Evolutionary conservation across 805 yeast genomes (phyloP), one percentile per base, ranked within the genome.

Genomic region (Schizosaccharomyces pombe): DNA sequence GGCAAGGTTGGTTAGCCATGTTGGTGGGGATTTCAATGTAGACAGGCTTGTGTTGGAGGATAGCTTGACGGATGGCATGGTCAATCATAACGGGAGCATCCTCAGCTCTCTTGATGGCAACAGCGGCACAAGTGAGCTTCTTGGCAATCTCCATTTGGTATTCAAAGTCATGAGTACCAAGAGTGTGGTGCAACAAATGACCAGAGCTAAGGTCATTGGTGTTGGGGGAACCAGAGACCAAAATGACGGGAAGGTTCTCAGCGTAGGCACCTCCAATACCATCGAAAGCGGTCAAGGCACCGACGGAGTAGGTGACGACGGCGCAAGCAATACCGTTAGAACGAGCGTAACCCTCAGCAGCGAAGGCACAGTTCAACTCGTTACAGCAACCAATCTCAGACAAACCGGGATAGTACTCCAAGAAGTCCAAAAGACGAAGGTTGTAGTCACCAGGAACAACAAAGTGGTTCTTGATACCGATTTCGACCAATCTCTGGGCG

Each of bases 361-460:
- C 80, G 60, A 78, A 79, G 47, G 85, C 80, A 52, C 89, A 85
- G 67, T 82, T 82, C 71, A 82, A 73, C 70, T 82, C 89, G 69
- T 82, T 82, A 65, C 85, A 81, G 65, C 81, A 80, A 65, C 87
- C 87, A 53, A 82, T 83, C 87, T 89, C 82, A 70, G 80, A 75
- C 68, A 81, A 24, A 12, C 51, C 29, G 16, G 55, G 55, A 47
- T 51, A 16, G 19, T 47, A 30, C 28, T 55, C 53, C 24, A 55
- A 19, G 31, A 24, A 28, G 37, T 55, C 57, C 22, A 55, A 33
- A 24, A 55, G 55, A 19, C 22, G 43, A 12, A 55, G 52, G 54
- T 55, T 55, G 39, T 47, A 55, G 51, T 55, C 57, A 31, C 57
- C 57, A 24, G 57, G 57, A 12, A 55, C 56, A 47, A 47, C 57